A percentile compares a stretch with the other conserved stretches of the same genome.
Conservation (phyloP, 2,329 filamentous ascomycete genomes). For the Akanthomyces dipterigenus region DNA sequence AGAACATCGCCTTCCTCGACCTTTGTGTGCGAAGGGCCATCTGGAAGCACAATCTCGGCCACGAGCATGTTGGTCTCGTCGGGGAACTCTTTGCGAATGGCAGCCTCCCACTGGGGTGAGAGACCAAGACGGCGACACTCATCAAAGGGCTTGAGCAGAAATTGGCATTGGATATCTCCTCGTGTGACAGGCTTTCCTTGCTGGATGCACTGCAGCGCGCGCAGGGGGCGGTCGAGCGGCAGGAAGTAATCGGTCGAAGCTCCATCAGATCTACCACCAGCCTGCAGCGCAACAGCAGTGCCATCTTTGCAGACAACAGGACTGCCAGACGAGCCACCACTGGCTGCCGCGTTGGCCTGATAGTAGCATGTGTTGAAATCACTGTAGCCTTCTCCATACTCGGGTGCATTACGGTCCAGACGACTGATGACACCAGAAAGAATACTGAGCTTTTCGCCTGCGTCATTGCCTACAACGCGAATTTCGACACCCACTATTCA, state of each 20-base stretch:
- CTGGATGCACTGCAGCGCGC: conserved; percentile 81
- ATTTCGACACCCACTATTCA: conserved; percentile 78
- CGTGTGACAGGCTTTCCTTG: conserved; percentile 68
- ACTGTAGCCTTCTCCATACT: conserved; percentile 96
- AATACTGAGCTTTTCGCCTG: conserved; percentile 96
- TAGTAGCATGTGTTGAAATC: conserved; percentile 97
- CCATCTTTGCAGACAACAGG: conserved; percentile 95
- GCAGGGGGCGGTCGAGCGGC: conserved; percentile 80
- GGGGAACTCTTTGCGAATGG: conserved; percentile 75
- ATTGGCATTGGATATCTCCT: conserved; percentile 97
- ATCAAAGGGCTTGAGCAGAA: conserved; percentile 94
- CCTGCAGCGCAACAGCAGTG: conserved; percentile 84
- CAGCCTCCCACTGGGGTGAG: conserved; percentile 77
- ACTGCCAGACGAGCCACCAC: conserved; percentile 95
- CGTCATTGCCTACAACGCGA: conserved; percentile 95
- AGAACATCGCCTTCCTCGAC: conserved; percentile 92
- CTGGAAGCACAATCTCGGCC: conserved; percentile 86
- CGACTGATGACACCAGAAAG: conserved; percentile 95
- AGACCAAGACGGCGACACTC: conserved; percentile 88
- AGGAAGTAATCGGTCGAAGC: conserved; percentile 97
- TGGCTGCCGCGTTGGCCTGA: conserved; percentile 93
- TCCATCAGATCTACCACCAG: conserved; percentile 86
- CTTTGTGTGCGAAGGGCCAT: conserved; percentile 79
- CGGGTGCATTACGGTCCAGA: conserved; percentile 90
- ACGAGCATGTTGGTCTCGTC: conserved; percentile 96